Base-by-base conservation (phyloP, 2,329 filamentous ascomycete species). In the Mycosphaerella sp. region DNA sequence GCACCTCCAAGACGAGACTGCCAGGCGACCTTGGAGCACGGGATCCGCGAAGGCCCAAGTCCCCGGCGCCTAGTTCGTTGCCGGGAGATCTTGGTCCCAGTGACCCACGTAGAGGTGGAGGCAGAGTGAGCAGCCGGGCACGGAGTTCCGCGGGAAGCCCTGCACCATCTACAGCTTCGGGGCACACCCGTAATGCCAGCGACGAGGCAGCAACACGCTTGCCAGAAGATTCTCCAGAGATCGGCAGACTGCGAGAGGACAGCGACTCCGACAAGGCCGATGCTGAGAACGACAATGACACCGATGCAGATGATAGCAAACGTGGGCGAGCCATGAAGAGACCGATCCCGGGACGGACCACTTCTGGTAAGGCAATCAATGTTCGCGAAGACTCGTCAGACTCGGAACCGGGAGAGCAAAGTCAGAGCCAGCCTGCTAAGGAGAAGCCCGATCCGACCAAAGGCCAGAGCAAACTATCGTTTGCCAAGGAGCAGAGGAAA, bases 11-110 rank as follows among this genome's bases (percentile, higher is more conserved):
- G 36, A 59, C 67, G 9, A 54, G 58, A 25, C 55, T 69, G n/a
- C 67, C 67, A 6, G 67, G 67, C 14, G 67, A 69, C 52, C 59
- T 68, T 4, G 67, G 67, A 13, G 58, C 66, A 4, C 65, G 59
- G 34, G 67, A 69, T 50, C 66, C 66, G 6, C 55, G 66, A 40
- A 58, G 66, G 32, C 59, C 65, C 10, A 61, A 61, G 28, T 67
- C 64, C 1, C 66, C 66, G 14, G 62, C 61, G 4, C 59, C 64
- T 14, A 45, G 41, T 28, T 34, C 47, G 5, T 36, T 66, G 4
- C 64, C 64, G 40, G 65, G 64, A 16, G 64, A 67, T 45, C 52
- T 67, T 4, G 65, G 64, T 27, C 61, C 65, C 1, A 64, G 64
- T 37, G 64, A 66, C 44, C 64, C 64, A 7, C 56, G 64, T 8